phyloP scores from a whole-genome alignment of 192 early-diverging fungal species.

The Chytriomyces sp. region DNA sequence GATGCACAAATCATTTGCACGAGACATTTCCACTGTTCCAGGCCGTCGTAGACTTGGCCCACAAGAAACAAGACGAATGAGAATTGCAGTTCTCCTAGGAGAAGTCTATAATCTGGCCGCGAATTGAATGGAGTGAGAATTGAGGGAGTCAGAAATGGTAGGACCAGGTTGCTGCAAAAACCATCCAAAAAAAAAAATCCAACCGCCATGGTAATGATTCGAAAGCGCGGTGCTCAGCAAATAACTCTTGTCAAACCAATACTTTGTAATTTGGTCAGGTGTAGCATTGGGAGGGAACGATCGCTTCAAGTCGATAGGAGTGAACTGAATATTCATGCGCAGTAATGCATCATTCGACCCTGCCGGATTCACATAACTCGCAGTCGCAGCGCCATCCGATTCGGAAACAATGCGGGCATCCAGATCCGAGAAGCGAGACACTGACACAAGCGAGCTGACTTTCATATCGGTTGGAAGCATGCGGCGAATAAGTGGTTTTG shows the following conservation, averaged over 20 bases:
- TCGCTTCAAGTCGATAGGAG: constrained; percentile 75
- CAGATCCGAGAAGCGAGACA: constrained; percentile 69
- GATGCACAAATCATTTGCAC: constrained; percentile 73
- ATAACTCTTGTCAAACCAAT: constrained; percentile 90
- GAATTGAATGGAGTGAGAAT: neutral
- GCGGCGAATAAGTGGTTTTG: constrained; percentile 41
- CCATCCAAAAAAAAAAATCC: neutral
- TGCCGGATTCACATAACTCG: neutral
- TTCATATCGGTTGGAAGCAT: constrained; percentile 55
- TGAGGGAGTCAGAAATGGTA: neutral
- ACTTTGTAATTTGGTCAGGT: constrained; percentile 70
- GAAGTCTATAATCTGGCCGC: constrained; percentile 45
- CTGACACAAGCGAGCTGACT: constrained; percentile 55
- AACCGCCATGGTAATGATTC: constrained; percentile 21
- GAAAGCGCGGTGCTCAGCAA: constrained; percentile 65
- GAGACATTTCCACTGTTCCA: constrained; percentile 86
- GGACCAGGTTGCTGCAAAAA: too few species aligned
- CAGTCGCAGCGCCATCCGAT: neutral
- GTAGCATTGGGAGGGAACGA: constrained; percentile 80
- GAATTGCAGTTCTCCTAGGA: constrained; percentile 85
- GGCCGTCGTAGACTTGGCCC: constrained; percentile 81
- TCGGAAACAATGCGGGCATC: constrained; percentile 19
- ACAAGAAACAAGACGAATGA: constrained; percentile 79
- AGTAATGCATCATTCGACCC: neutral
- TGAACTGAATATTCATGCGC: constrained; percentile 55